Conservation (phyloP, 2,329 filamentous ascomycete genomes). For the Coniochaeta ligniaria region DNA sequence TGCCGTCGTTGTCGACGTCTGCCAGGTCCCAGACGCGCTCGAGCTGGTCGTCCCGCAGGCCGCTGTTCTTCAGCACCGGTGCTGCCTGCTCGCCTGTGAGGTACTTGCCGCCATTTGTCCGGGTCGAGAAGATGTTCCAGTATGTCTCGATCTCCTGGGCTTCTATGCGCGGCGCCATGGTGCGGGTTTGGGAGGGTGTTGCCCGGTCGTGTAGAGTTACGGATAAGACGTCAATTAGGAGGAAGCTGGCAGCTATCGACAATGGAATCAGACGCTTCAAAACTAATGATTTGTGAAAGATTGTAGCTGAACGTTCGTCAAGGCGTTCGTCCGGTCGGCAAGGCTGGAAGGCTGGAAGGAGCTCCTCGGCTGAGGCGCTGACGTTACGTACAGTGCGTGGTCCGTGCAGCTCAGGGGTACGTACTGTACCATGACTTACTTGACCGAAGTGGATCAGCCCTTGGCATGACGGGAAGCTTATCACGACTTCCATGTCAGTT, state of each 20-base stretch:
- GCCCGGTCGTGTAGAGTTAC: constrained; percentile 10
- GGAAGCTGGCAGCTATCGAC: constrained; percentile 6
- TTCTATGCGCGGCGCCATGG: constrained; percentile 55
- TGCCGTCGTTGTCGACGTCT: constrained; percentile 95
- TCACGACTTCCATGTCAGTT: background rate
- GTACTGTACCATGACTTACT: background rate
- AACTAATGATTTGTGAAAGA: no score
- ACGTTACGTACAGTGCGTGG: background rate
- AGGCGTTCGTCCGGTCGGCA: background rate
- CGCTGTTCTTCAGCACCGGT: constrained; percentile 57
- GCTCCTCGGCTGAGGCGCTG: background rate
- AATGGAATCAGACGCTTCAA: no score
- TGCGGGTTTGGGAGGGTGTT: constrained; percentile 8
- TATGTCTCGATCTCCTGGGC: constrained; percentile 57
- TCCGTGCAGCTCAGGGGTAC: background rate
- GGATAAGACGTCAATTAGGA: constrained; percentile 22
- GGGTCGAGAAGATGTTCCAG: constrained; percentile 56
- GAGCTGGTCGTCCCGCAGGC: constrained; percentile 66
- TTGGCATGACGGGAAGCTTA: background rate
- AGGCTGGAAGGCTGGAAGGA: background rate
- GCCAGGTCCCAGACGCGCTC: constrained; percentile 96
- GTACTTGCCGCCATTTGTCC: constrained; percentile 53
- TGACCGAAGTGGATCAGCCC: background rate
- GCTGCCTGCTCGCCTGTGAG: constrained; percentile 55
- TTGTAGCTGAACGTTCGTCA: no score